Base-by-base conservation (phyloP, 2,329 filamentous ascomycete species). In the Aspergillus pseudonomiae region DNA sequence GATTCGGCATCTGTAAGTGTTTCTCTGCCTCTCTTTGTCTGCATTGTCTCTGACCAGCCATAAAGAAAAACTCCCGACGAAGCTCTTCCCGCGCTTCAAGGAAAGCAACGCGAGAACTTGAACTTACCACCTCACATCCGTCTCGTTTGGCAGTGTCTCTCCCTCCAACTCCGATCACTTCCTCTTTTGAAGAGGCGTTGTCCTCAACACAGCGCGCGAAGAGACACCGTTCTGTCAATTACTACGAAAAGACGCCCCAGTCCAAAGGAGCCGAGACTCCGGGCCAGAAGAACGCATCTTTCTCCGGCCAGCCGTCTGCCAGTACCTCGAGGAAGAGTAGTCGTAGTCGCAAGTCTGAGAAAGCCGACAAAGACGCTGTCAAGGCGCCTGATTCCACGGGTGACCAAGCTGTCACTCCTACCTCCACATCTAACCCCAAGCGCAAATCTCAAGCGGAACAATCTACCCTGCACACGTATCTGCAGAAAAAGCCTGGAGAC, bases 121-220 rank as follows among this genome's bases (percentile, higher is more conserved):
- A 69, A 36, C 28, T 63, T 16, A 64, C 57, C 34, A 48, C 60
- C 16, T 59, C 60, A 6, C 63, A 64, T 30, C 48, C 63, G 21
- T 65, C 70, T 46, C 68, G 68, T 41, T 63, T 68, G 5, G 68
- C 70, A 41, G 67, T 65, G 48, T 72, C 70, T 61, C 62, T 72
- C 1, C 67, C 70, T 19, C 58, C 68, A 16, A 70, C 69, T 6
- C 69, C 69, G 32, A 53, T 70, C 28, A 64, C 61, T 24, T 64
- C 70, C 14, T 65, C 68, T 11, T 72, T 72, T 41, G 70, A 70
- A 45, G 70, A 72, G 19, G 34, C 66, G n/a, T 28, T 65, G 16
- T 54, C 65, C 14, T 68, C 68, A 21, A 58, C 63, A n/a, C 71
- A 70, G 54, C 68, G 68, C 19, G 67, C 66, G 43, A 68, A 63